Base-by-base conservation (phyloP, 495 filamentous ascomycete species). In the Tuber microsphaerosporum region DNA sequence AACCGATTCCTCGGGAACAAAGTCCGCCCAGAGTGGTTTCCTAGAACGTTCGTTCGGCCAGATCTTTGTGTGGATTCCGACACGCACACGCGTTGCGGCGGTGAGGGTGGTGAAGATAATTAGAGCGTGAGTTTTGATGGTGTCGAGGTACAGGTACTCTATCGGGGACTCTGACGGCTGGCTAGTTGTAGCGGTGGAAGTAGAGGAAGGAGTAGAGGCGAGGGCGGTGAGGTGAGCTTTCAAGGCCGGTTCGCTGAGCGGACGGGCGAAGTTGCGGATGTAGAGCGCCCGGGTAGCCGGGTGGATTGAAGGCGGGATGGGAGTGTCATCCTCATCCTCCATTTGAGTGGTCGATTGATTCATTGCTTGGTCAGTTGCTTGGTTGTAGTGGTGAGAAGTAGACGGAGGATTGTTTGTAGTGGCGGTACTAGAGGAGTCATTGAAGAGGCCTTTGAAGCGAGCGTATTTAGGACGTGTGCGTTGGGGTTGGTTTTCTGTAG, bases 21-120 rank as follows among this genome's bases (percentile, higher is more conserved):
- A 99, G 79, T 99, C 95, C 6, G 91, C 92, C 88, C 91, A 97
- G 7, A 99, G 88, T 3, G 88, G 88, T 83, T 95, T 94, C 56
- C 95, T 89, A 69, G 91, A 91, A 71, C 90, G 89, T 83, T 98
- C 95, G 56, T 92, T 89, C 1, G 95, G 95, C 93, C 93, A 99
- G 56, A 93, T 86, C 5, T 87, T 88, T 61, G 88, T 88, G 82
- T 99, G 95, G 10, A 99, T 84, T 14, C 88, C 87, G 0, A 89
- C 88, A 45, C 95, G 91, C 26, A 92, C 94, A 17, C 94, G 88
- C 9, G 91, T 90, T 20, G 95, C 95, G 7, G 91, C 90, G 2
- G 90, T 85, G 44, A 90, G 84, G 73, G 84, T 89, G 39, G 84
- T 84, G 80, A 99, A 96, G 26, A 86, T 84, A 44, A 91, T 91